Conservation (phyloP, 2,329 filamentous ascomycete genomes). For the Phaeosphaeriaceae sp. region DNA sequence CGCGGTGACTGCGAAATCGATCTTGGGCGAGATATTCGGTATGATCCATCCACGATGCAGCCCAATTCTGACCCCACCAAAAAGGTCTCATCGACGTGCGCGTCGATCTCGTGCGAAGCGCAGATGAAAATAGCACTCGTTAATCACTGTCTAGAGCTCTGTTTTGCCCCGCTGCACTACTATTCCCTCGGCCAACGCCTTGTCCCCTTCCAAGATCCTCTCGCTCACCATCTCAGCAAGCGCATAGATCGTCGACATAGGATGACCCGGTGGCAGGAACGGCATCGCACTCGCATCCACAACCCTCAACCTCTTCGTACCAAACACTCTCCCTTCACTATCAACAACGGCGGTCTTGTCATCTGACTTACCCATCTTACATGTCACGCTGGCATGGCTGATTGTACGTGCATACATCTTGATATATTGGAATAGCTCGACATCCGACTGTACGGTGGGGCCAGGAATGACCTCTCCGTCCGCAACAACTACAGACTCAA, state of each 20-base stretch:
- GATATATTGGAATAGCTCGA: constrained; percentile 26
- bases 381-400: constrained; percentile 34
- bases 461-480: constrained; percentile 31
- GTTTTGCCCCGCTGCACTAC: neutral
- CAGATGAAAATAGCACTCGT: too few species aligned
- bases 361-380: constrained; percentile 34
- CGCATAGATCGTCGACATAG: constrained; percentile 34
- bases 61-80: too few species aligned
- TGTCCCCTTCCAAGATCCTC: constrained; percentile 13
- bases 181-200: neutral
- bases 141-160: neutral
- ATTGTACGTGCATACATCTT: constrained; percentile 17
- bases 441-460: constrained; percentile 18
- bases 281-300: constrained; percentile 43
- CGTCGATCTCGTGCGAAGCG: too few species aligned
- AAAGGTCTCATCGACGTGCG: too few species aligned
- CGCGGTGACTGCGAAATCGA: neutral
- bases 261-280: constrained; percentile 47
- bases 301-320: constrained; percentile 38
- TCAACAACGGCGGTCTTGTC: constrained; percentile 45
- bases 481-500: constrained; percentile 17
- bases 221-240: constrained; percentile 40
- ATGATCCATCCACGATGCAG: too few species aligned
- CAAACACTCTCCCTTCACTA: constrained; percentile 39
- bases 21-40: too few species aligned